Evolutionary conservation across 164 flowering plant species (phyloP), one percentile per base, ranked within the genome.

Genomic region (Malania oleifera): DNA sequence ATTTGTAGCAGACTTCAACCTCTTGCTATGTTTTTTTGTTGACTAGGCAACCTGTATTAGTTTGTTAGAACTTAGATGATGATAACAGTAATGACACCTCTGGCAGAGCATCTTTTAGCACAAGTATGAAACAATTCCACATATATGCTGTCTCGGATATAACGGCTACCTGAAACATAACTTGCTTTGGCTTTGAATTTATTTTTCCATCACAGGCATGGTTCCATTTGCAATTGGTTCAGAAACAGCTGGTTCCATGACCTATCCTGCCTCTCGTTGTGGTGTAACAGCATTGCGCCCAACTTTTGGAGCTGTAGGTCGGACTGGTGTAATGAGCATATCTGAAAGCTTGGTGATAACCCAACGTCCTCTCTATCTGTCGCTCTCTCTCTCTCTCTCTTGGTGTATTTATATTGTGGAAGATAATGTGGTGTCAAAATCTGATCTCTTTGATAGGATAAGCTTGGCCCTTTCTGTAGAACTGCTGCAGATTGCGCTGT

Each of bases 211-310:
- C 13, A 22, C 69, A 89, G 98, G 96, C 22, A 45, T 93, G 73
- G 89, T 90, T 63, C 95, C 97, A 47, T 92, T 92, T 84, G 96
- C 98, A 37, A 84, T 92, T 71, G 98, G 98, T 45, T 92, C 97
- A 19, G 96, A 93, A 73, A 93, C 97, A 50, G 85, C 82, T 62
- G 97, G 98, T 7, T 93, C 97, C 41, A 86, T 93, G 0, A 75
- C 89, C 38, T 87, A 76, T 58, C 97, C 97, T 47, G 91, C 97
- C 60, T 77, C 95, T 55, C 89, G 95, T 28, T 90, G 97, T 73
- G 98, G 98, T 3, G 90, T 86, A 59, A 87, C 97, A 18, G 92
- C 95, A 59, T 47, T 93, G 48, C 87, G 95, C 7, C 98, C 97
- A 63, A 85, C 93, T 61, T 92, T 92, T 73, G 96, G 91, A 10